phyloP scores from a whole-genome alignment of 163 green algal species.

The Picocystis sp. region DNA sequence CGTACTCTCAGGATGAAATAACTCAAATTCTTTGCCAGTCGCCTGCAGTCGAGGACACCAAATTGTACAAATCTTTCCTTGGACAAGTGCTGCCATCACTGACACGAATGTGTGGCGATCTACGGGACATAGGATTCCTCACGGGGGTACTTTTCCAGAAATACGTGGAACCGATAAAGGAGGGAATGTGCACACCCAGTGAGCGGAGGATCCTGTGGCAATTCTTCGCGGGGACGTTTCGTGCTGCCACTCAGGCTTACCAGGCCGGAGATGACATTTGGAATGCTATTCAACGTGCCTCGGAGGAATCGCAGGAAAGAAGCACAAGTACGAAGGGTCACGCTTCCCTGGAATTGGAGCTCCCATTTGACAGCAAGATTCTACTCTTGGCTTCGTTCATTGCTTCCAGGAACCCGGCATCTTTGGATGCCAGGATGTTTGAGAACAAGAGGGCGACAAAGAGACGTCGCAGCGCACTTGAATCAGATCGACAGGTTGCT shows the following conservation, averaged over 20 bases:
- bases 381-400: constrained; percentile 39
- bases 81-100: constrained; percentile 7
- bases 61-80: constrained; percentile 1
- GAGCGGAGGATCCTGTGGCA: background rate
- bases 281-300: background rate
- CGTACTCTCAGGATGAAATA: constrained; percentile 15
- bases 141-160: background rate
- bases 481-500: constrained; percentile 17
- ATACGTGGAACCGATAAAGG: background rate
- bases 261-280: background rate
- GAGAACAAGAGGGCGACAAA: constrained; percentile 16
- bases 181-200: background rate
- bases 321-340: background rate
- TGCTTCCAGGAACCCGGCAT: constrained; percentile 24
- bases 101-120: constrained; percentile 1
- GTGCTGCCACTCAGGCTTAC: too few species aligned
- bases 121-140: background rate
- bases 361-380: constrained; percentile 38
- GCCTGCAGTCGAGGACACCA: constrained; percentile 9
- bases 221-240: too few species aligned
- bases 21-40: constrained; percentile 8
- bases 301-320: background rate
- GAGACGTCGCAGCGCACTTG: constrained; percentile 8
- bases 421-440: constrained; percentile 28
- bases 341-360: constrained; percentile 28